Evolutionary conservation across 768 basidiomycete species (phyloP).

Genomic region (Boletales sp.): DNA sequence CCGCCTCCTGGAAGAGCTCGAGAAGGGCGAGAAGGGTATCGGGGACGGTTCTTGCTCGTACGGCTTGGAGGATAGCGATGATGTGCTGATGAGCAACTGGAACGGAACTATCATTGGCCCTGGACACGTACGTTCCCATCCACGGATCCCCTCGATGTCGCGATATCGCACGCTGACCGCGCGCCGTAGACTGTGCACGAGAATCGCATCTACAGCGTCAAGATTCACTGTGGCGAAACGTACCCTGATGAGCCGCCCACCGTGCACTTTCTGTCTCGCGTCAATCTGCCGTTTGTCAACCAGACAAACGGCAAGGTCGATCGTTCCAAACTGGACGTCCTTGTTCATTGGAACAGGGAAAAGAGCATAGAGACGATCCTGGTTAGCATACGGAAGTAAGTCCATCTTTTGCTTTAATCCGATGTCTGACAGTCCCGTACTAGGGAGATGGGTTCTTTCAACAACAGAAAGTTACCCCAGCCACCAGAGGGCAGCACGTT

Average conservation of each 20-base stretch:
- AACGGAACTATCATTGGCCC: constrained; percentile 99
- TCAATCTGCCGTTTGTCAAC: constrained; percentile 92
- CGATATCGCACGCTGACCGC: constrained; percentile 15
- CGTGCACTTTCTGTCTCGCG: constrained; percentile 82
- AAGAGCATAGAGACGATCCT: constrained; percentile 85
- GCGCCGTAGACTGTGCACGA: constrained; percentile 84
- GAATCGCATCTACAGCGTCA: constrained; percentile 96
- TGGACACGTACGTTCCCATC: constrained; percentile 72
- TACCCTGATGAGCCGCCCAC: constrained; percentile 80
- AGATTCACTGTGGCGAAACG: constrained; percentile 73
- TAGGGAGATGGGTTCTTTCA: constrained; percentile 93
- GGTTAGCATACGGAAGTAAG: constrained; percentile 87
- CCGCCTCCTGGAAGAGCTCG: constrained; percentile 94
- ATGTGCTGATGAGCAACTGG: constrained; percentile 98
- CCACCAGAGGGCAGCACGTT: constrained; percentile 85
- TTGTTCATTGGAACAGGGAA: constrained; percentile 71
- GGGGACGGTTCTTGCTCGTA: constrained; percentile 98
- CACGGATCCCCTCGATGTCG: constrained; percentile 3
- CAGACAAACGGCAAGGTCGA: constrained; percentile 77
- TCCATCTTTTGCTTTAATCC: not conserved
- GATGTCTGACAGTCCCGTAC: constrained; percentile 2
- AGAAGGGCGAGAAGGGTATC: constrained; percentile 99
- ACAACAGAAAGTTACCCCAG: constrained; percentile 92
- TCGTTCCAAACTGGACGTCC: constrained; percentile 61
- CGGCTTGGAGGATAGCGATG: constrained; percentile 91